These are phyloP conservation scores for Abelmoschus esculentus DNA, from an alignment of 345 rosid species.

Conservation along the genomic window DNA sequence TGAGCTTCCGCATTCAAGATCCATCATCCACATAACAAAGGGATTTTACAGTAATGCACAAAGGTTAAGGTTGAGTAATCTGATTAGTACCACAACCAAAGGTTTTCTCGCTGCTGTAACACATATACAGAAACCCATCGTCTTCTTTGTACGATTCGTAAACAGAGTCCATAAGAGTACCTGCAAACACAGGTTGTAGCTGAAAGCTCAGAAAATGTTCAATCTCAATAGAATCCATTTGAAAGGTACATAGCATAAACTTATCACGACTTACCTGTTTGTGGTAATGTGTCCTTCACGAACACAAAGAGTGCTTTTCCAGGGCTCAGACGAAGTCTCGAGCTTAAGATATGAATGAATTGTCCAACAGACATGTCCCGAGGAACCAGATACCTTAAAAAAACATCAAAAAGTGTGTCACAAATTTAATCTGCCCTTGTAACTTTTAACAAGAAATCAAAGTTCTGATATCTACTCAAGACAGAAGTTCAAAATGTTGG, in stretches of 20 bases:
- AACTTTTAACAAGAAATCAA: neutral
- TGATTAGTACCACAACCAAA: slow-evolving; percentile 29
- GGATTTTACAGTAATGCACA: neutral
- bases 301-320: slow-evolving; percentile 79
- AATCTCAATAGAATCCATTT: neutral
- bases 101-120: slow-evolving; percentile 73
- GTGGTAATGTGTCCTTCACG: slow-evolving; percentile 52
- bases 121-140: slow-evolving; percentile 82
- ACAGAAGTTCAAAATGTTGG: neutral
- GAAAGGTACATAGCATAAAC: neutral
- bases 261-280: neutral
- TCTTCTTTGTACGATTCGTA: slow-evolving; percentile 74
- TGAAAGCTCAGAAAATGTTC: neutral
- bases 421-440: neutral
- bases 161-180: slow-evolving; percentile 53
- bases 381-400: slow-evolving; percentile 65
- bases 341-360: slow-evolving; percentile 62
- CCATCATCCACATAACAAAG: neutral
- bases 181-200: slow-evolving; percentile 29
- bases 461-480: neutral
- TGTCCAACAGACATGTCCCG: slow-evolving; percentile 89
- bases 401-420: neutral
- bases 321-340: slow-evolving; percentile 52
- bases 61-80: slow-evolving; percentile 3
- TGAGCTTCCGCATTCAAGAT: slow-evolving; percentile 1